Evolutionary conservation across 2,329 filamentous ascomycete genomes (phyloP).

Genomic region (Fusarium austroafricanum): DNA sequence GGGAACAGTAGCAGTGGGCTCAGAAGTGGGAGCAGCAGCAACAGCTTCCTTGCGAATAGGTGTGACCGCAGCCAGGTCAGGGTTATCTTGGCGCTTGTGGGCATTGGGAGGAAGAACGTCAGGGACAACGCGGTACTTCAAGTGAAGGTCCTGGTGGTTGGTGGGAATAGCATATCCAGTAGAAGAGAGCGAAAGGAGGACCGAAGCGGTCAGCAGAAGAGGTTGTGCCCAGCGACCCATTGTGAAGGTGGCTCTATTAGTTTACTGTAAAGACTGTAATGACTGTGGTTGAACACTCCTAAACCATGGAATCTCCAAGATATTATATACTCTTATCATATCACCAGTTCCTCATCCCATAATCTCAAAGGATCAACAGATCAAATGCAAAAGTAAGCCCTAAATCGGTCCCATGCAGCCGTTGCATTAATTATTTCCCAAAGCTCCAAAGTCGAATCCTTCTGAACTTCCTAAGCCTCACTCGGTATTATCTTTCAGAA

Average conservation of each 20-base stretch:
- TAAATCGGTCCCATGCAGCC: not conserved
- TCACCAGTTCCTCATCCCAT: not conserved
- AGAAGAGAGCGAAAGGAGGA: constrained; percentile 2
- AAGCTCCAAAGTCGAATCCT: not conserved
- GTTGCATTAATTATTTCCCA: not conserved
- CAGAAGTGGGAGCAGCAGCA: not conserved
- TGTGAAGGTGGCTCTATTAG: not conserved
- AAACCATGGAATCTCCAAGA: not conserved
- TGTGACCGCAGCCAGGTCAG: not conserved
- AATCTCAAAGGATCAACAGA: no score
- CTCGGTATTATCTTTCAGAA: constrained; percentile 5
- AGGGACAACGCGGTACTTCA: not conserved
- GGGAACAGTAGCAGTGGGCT: not conserved
- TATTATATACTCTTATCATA: not conserved
- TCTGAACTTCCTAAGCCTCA: not conserved
- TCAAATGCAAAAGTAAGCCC: constrained; percentile 6
- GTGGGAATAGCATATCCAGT: not conserved
- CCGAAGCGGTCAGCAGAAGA: constrained; percentile 9
- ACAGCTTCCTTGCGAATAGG: not conserved
- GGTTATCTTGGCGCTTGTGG: constrained; percentile 11
- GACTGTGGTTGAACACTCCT: not conserved
- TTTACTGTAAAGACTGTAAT: not conserved
- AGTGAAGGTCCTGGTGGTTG: not conserved
- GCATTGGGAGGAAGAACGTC: not conserved
- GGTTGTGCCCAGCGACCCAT: constrained; percentile 17